Conservation (phyloP, 176 grass and related monocot genomes). For the Phragmites australis region DNA sequence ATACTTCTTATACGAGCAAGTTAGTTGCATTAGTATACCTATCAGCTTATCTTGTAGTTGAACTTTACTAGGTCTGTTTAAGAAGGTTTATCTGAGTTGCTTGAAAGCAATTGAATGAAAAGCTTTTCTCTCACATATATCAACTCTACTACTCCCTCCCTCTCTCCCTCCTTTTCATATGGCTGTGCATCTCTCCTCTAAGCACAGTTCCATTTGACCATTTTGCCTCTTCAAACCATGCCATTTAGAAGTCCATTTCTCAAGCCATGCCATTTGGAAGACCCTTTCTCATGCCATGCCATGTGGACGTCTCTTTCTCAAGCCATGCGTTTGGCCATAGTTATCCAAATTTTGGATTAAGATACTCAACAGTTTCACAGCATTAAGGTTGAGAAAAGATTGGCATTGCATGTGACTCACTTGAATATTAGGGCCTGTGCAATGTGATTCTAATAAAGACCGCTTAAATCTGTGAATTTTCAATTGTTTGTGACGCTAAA, state of each 20-base stretch:
- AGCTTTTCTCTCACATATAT: no score
- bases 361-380: neutral
- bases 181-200: neutral
- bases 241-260: no score
- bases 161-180: neutral
- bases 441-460: neutral
- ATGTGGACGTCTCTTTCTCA: neutral
- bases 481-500: neutral
- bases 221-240: no score
- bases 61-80: neutral
- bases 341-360: neutral
- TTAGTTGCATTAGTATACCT: neutral
- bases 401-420: neutral
- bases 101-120: conserved; percentile 10
- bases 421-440: neutral
- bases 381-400: neutral
- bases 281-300: neutral
- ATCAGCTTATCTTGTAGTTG: neutral
- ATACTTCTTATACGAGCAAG: neutral
- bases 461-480: neutral
- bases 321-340: neutral
- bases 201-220: neutral
- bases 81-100: neutral
- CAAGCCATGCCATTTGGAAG: neutral
- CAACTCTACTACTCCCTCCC: no score